Percentiles rank a stretch among this genome's conserved stretches.
Evolutionary conservation across 176 grass and related monocot species (phyloP).

Genomic region (maize (Zea mays)): Zm-B73-REFERENCE-NAM-5.0 NC_050099.1:98457501-98458000

Average conservation of each 20-base stretch:
- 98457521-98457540: too few relatives aligned
- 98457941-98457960: not conserved
- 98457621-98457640: too few relatives aligned
- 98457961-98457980: slow-evolving; percentile 35
- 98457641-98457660: too few relatives aligned
- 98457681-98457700: not conserved
- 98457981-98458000: slow-evolving; percentile 19
- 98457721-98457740: slow-evolving; percentile 12
- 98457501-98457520: too few relatives aligned
- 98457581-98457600: too few relatives aligned
- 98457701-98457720: not conserved
- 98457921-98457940: not conserved
- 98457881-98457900: not conserved
- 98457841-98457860: slow-evolving; percentile 39
- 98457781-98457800: not conserved
- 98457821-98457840: too few relatives aligned
- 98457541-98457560: too few relatives aligned
- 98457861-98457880: not conserved
- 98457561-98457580: too few relatives aligned
- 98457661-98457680: not conserved
- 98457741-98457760: slow-evolving; percentile 33
- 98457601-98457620: too few relatives aligned
- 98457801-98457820: too few relatives aligned
- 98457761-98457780: slow-evolving; percentile 4
- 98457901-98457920: not conserved